Base-by-base conservation (phyloP, 257 asterid genomes). In the Penstemon eatonii region DNA sequence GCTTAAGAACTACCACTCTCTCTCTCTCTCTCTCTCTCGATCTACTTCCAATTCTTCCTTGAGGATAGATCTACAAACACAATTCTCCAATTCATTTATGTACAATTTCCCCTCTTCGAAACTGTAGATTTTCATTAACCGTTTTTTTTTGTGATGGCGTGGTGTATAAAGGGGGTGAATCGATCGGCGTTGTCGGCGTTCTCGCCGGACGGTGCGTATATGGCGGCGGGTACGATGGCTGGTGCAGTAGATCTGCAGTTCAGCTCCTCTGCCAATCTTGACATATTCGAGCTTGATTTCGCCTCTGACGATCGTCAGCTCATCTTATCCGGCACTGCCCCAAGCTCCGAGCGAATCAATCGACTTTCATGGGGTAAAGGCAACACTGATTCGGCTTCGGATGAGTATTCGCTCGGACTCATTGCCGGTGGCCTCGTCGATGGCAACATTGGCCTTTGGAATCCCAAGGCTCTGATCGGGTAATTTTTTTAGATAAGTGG, bases 221-320 rank as follows among this genome's bases (percentile, higher is more conserved):
- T 86, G 81, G 93, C 90, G 8, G 88, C 90, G 15, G 93, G 90
- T 18, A 87, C 94, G 69, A 87, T 82, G 90, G 90, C 94, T 0
- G 94, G 90, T 43, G 94, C 90, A 54, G 94, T 87, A 75, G 90
- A 87, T 84, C 84, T 87, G 73, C 82, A 82, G 37, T 87, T 87
- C 72, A 84, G 90, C 66, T 87, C 94, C 4, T 76, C 84, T 4
- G 94, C 94, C 0, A 87, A 87, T 73, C 76, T 87, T 44, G 94
- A 87, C 63, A 73, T 87, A 38, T 87, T 82, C 66, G 76, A 80
- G 84, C 77, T 87, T 13, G 88, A 87, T 72, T 87, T 84, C 49
- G 71, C 47, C 38, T 76, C 85, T n/a, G 90, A 82, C 50, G 90
- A 85, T 79, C 74, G 71, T 44, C 82, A 84, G 63, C 75, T 82